Evolutionary conservation across 768 basidiomycete species (phyloP), one percentile per base, ranked within the genome.

Genomic region (Hebeloma cylindrosporum): DNA sequence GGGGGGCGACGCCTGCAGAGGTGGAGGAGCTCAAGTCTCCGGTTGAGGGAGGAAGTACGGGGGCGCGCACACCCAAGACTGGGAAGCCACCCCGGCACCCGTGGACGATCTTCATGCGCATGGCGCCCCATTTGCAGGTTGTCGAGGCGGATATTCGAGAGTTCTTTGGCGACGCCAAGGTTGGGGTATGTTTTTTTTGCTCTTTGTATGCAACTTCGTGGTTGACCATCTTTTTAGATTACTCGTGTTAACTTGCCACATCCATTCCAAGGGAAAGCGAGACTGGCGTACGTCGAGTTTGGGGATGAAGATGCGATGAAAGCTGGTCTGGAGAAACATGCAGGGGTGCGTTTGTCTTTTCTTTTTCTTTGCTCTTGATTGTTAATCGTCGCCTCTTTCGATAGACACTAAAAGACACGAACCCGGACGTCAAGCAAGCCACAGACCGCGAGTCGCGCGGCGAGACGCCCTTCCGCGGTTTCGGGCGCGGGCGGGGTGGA

Each of bases 201-300:
- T 31, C 17, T 10, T 27, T n/a, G 21, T 41, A n/a, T 34, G 35
- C 10, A 45, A 31, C 13, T 38, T 32, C 28, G 9, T 40, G 41
- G 41, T 37, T 28, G 38, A 17, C 26, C 17, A 5, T 8, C 9
- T 17, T 40, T 29, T 28, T 49, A 88, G 84, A 85, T 93, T 56
- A 83, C 80, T 22, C 77, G 79, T 39, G 73, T 93, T 40, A 73
- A 75, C 48, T 74, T 84, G 47, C 87, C 86, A 0, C 52, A 65
- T 52, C 45, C 62, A 9, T 73, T 65, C 53, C 54, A 65, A 3
- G 77, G 78, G 7, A 78, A 82, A 34, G 65, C 72, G 43, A 80
- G 75, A 52, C 71, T 92, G 45, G 88, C 83, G 1, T 96, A 92
- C 59, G 80, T 96, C 40, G 93, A 95, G 59, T 96, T 95, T 64